phyloP scores from a whole-genome alignment of 768 basidiomycete species.

The Lentinus tigrinus region DNA sequence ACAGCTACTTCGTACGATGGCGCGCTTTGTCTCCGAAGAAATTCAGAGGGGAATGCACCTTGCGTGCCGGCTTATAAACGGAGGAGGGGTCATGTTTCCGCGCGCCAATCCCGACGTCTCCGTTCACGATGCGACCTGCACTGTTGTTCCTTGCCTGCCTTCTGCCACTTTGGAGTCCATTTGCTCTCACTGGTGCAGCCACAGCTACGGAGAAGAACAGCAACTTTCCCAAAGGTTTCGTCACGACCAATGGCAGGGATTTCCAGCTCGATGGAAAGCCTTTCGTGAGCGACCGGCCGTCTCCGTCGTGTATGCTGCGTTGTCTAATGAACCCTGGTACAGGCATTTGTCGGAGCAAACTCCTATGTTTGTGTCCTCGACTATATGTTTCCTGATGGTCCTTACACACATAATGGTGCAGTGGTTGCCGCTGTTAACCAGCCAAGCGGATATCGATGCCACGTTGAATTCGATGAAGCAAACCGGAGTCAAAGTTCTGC shows the following conservation, averaged over 20 bases:
- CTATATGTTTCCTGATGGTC: not conserved
- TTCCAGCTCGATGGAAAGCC: constrained; percentile 47
- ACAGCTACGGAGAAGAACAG: not conserved
- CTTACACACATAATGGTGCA: constrained; percentile 17
- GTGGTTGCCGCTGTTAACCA: constrained; percentile 58
- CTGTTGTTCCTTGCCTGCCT: not conserved
- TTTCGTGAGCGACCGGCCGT: constrained; percentile 49
- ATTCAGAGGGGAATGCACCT: not conserved
- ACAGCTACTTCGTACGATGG: not conserved
- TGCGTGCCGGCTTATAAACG: not conserved
- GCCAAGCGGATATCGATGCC: constrained; percentile 44
- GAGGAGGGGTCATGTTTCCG: too few relatives aligned
- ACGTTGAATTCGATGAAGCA: constrained; percentile 49
- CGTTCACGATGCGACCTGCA: not conserved
- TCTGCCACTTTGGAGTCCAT: not conserved
- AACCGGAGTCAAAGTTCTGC: constrained; percentile 50
- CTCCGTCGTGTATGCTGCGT: not conserved
- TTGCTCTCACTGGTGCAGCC: not conserved
- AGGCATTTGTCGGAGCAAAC: constrained; percentile 54
- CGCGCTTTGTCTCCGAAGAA: not conserved
- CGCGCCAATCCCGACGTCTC: not conserved
- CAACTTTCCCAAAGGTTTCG: constrained; percentile 23
- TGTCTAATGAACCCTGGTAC: not conserved
- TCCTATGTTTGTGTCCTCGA: constrained; percentile 41
- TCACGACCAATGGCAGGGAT: constrained; percentile 23